phyloP scores from a whole-genome alignment of 208 protist species.

The Trypanosomatidae sp. region DNA sequence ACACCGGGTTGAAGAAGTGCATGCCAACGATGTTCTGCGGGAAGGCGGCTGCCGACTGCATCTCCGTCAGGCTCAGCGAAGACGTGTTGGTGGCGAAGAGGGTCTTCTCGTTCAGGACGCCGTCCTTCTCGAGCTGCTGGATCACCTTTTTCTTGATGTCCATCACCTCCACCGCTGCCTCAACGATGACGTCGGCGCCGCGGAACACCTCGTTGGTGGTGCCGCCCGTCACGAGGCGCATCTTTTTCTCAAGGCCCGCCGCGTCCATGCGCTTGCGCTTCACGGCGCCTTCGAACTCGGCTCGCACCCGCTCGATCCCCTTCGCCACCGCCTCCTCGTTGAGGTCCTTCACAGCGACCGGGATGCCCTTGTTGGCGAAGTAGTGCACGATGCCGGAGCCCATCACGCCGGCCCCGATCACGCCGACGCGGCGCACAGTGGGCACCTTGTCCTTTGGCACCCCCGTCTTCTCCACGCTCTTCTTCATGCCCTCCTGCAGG shows the following conservation, averaged over 20 bases:
- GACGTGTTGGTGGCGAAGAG: constrained; percentile 91
- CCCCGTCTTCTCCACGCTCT: constrained; percentile 79
- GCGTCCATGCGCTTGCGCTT: constrained; percentile 62
- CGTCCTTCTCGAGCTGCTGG: constrained; percentile 44
- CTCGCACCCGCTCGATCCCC: constrained; percentile 61
- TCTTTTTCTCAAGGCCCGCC: constrained; percentile 41
- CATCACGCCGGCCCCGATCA: constrained; percentile 90
- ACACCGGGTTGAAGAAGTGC: constrained; percentile 92
- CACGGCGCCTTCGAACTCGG: constrained; percentile 59
- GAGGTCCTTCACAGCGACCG: constrained; percentile 74
- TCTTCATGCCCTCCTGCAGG: constrained; percentile 87
- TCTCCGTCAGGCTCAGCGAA: constrained; percentile 69
- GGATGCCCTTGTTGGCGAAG: constrained; percentile 72
- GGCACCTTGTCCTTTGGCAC: constrained; percentile 63
- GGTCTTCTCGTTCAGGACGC: constrained; percentile 45
- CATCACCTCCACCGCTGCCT: constrained; percentile 70
- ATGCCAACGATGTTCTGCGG: constrained; percentile 74
- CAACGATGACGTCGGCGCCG: constrained; percentile 66
- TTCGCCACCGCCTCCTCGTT: constrained; percentile 68
- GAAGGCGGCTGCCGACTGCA: constrained; percentile 53
- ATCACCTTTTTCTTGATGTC: constrained; percentile 66
- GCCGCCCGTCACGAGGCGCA: constrained; percentile 60
- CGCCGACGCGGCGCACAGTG: constrained; percentile 43
- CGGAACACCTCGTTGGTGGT: constrained; percentile 53
- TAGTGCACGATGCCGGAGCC: constrained; percentile 86